phyloP scores from a whole-genome alignment of 768 basidiomycete species.

The Pleurotus sapidus region DNA sequence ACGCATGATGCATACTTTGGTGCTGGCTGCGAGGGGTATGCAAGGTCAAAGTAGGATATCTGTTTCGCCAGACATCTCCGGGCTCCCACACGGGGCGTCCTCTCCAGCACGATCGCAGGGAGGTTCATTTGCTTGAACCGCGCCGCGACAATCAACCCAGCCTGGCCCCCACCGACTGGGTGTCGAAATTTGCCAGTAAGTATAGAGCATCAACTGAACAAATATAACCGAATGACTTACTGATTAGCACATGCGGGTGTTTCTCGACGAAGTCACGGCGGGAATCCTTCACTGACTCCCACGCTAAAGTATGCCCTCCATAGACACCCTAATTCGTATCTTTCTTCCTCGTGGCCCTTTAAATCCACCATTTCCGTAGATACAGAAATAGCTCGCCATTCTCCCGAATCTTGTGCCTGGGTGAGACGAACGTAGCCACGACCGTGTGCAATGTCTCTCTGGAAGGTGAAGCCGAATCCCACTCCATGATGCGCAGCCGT shows the following conservation, averaged over 20 bases:
- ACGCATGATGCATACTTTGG: conserved; percentile 8
- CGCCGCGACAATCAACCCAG: conserved; percentile 38
- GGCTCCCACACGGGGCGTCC: conserved; percentile 29
- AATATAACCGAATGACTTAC: background rate
- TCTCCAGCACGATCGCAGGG: conserved; percentile 34
- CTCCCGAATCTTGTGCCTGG: background rate
- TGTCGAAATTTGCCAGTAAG: background rate
- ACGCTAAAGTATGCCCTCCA: conserved; percentile 31
- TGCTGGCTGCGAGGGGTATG: conserved; percentile 25
- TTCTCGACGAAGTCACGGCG: background rate
- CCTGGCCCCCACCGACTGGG: conserved; percentile 28
- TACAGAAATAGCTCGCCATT: background rate
- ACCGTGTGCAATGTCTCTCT: background rate
- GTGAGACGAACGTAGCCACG: background rate
- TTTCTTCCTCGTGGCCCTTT: background rate
- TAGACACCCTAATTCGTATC: conserved; percentile 24
- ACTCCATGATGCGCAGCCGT: background rate
- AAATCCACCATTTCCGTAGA: background rate
- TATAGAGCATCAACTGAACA: background rate
- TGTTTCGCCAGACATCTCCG: conserved; percentile 39
- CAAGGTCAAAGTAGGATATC: conserved; percentile 38
- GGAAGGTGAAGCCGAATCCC: background rate
- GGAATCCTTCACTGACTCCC: conserved; percentile 21
- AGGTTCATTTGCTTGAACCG: conserved; percentile 39
- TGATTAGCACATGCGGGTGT: background rate